Base-by-base conservation (phyloP, 495 filamentous ascomycete genomes). In the Astrocystis sublimbata region DNA sequence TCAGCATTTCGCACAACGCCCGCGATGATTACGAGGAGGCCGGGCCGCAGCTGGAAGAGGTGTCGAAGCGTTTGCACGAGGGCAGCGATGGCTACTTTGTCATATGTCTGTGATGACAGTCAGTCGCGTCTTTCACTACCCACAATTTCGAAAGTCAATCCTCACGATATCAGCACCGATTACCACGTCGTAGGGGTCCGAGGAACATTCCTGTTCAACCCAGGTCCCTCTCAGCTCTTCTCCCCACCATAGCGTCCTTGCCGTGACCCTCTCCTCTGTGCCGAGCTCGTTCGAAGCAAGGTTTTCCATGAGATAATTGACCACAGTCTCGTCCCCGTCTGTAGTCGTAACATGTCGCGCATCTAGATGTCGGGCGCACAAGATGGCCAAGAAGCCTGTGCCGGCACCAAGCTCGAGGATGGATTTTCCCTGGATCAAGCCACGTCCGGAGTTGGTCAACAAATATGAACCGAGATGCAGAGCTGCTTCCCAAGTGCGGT, bases 401-500 rank as follows among this genome's bases (percentile, higher is more conserved):
- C 92, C 92, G 5, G 89, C 87, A 3, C 92, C 92, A 5, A 96
- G 79, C 65, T 96, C 92, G 9, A 96, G 75, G 2, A 96, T 76
- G 3, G 75, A 80, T 64, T 89, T 86, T 9, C 78, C 79, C 35
- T 64, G 61, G 6, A 92, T 67, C 13, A 83, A 61, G 10, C 64
- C 58, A 57, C 59, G 59, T 51, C 58, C 60, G 33, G 46, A 7
- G 24, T 62, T 26, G 2, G 68, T 67, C 17, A 76, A 65, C 6
- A 91, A 79, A 65, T 86, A 93, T 4, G 86, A 80, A 4, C 83
- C 89, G 0, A 94, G 80, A 68, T 90, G 87, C 4, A 96, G 75
- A 4, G 90, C 87, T 2, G 88, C 91, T 76, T 93, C 91, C 92
- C 92, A 96, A 4, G 92, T 96, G 9, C 91, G 83, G 28, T 89